Percentiles rank a stretch among this genome's conserved stretches.
These are phyloP conservation scores for Thamnidium elegans DNA, from an alignment of 192 early-diverging fungal genomes.

Conservation along the genomic window DNA sequence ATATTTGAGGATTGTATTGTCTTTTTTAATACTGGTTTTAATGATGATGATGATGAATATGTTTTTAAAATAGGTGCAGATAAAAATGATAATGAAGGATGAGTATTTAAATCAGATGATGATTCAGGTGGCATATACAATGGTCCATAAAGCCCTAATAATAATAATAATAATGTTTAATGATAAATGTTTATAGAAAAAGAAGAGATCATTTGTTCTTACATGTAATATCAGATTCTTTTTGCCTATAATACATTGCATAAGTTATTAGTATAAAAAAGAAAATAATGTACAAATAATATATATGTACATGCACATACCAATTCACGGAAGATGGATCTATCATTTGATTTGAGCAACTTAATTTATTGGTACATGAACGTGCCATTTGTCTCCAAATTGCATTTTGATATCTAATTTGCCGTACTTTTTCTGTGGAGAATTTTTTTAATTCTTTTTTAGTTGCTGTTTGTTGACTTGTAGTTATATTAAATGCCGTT, in stretches of 20 bases:
- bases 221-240: conserved; percentile 42
- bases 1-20: background rate
- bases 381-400: conserved; percentile 41
- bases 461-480: background rate
- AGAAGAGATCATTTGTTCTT: background rate
- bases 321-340: conserved; percentile 37
- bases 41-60: background rate
- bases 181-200: background rate
- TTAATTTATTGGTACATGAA: conserved; percentile 19
- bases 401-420: conserved; percentile 36
- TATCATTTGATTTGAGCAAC: conserved; percentile 9
- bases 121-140: conserved; percentile 10
- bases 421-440: conserved; percentile 21
- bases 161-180: background rate
- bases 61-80: background rate
- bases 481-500: conserved; percentile 3
- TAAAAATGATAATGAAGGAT: background rate
- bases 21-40: background rate
- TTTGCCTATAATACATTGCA: conserved; percentile 29
- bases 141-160: conserved; percentile 30
- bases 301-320: conserved; percentile 10
- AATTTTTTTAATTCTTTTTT: conserved; percentile 11
- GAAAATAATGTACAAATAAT: background rate
- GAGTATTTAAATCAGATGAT: no score
- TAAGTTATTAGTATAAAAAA: background rate